Conservation (phyloP, 108 stramenopile species). For the Fragilaria radians region DNA sequence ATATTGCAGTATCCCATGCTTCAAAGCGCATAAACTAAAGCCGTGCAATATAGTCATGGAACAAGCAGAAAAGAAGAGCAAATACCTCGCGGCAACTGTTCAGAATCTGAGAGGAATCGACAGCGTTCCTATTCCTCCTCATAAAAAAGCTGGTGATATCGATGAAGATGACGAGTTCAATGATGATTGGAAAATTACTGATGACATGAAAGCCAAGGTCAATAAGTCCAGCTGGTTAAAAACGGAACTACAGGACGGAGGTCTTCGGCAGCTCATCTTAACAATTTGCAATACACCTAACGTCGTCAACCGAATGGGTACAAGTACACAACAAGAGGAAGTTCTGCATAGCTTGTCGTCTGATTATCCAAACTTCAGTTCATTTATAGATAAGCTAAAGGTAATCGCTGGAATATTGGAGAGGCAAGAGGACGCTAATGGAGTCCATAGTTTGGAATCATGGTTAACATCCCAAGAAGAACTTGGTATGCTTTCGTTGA, state of each 20-base stretch:
- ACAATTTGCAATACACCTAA: slow-evolving; percentile 24
- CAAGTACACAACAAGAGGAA: slow-evolving; percentile 9
- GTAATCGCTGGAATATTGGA: slow-evolving; percentile 58
- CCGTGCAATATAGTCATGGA: slow-evolving; percentile 1
- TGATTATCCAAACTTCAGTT: slow-evolving; percentile 46
- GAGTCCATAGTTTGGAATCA: no score
- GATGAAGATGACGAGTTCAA: slow-evolving; percentile 39
- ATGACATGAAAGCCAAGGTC: slow-evolving; percentile 57
- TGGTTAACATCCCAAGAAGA: no score
- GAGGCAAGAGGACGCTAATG: no score
- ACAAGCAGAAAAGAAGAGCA: slow-evolving; percentile 12
- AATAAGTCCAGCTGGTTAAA: slow-evolving; percentile 54
- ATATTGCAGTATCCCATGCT: slow-evolving; percentile 75
- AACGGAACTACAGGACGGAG: slow-evolving; percentile 60
- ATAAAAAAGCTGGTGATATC: slow-evolving; percentile 6
- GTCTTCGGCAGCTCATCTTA: slow-evolving; percentile 48
- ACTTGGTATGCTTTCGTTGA: no score
- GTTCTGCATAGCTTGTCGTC: slow-evolving; percentile 22
- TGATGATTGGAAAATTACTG: slow-evolving; percentile 64
- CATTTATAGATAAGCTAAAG: slow-evolving; percentile 61
- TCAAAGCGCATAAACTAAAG: slow-evolving; percentile 54
- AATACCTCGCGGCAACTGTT: slow-evolving; percentile 10
- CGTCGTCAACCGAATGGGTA: neutral
- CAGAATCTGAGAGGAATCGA: neutral
- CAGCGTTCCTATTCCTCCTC: neutral